Evolutionary conservation across 2,329 filamentous ascomycete species (phyloP).

Genomic region (Metarhizium humberi): DNA sequence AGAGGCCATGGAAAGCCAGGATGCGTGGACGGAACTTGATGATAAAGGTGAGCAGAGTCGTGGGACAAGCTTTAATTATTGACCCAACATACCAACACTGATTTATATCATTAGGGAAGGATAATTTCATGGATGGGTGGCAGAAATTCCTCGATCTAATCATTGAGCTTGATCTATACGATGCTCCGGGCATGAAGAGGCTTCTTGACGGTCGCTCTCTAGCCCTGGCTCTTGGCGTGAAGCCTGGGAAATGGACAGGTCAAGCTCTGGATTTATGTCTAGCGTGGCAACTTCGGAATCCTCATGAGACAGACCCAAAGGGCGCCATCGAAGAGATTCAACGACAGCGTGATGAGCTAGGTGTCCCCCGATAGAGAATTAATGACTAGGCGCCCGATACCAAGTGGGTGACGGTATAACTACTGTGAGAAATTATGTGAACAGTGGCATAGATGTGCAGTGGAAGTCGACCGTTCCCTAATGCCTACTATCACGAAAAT

Average conservation of each 20-base stretch:
- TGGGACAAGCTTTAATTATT: not conserved
- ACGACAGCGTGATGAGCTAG: slow-evolving; percentile 41
- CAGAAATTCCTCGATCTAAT: slow-evolving; percentile 47
- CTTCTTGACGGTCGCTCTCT: slow-evolving; percentile 70
- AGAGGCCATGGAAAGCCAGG: slow-evolving; percentile 42
- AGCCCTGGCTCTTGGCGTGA: slow-evolving; percentile 55
- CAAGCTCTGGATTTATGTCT: slow-evolving; percentile 70
- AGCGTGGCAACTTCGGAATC: slow-evolving; percentile 82
- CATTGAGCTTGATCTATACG: slow-evolving; percentile 42
- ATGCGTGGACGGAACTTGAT: slow-evolving; percentile 18
- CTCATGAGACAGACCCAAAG: slow-evolving; percentile 48
- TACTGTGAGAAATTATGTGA: not conserved
- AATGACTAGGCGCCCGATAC: not conserved
- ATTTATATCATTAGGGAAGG: slow-evolving; percentile 25
- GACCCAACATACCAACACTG: not conserved
- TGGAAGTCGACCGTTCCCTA: no score
- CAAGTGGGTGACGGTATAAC: not conserved
- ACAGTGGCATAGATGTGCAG: not conserved
- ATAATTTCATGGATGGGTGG: slow-evolving; percentile 40
- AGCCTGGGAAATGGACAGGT: slow-evolving; percentile 77
- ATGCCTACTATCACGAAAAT: no score
- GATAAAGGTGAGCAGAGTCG: slow-evolving; percentile 26
- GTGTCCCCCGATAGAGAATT: slow-evolving; percentile 17
- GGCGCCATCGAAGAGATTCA: slow-evolving; percentile 53
- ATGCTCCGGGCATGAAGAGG: slow-evolving; percentile 48